Evolutionary conservation across 805 yeast genomes (phyloP).

Genomic region (Candida stauntonica): DNA sequence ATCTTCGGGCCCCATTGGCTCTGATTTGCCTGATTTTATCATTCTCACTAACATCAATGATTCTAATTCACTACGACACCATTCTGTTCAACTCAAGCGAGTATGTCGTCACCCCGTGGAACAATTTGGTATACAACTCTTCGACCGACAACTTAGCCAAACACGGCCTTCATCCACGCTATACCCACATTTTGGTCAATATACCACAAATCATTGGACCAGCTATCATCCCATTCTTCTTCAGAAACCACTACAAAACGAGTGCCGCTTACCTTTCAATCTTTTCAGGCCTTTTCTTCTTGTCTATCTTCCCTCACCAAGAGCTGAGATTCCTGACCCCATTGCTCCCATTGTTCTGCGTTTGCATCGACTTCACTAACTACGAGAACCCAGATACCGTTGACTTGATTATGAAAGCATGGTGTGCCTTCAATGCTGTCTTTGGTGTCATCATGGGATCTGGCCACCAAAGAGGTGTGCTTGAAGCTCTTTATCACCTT

Average conservation of each 20-base stretch:
- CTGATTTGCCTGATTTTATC: conserved; percentile 33
- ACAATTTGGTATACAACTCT: conserved; percentile 71
- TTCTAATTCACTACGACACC: conserved; percentile 55
- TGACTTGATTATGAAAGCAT: conserved; percentile 30
- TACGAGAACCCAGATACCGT: conserved; percentile 16
- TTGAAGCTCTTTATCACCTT: conserved; percentile 54
- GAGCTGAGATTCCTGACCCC: conserved; percentile 88
- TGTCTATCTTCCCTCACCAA: conserved; percentile 85
- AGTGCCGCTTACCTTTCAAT: conserved; percentile 59
- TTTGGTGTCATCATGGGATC: conserved; percentile 70
- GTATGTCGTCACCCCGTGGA: conserved; percentile 61
- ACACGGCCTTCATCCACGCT: conserved; percentile 83
- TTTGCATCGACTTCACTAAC: conserved; percentile 47
- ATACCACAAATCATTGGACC: conserved; percentile 86
- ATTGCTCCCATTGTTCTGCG: conserved; percentile 61
- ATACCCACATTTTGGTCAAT: conserved; percentile 70
- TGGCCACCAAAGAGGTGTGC: conserved; percentile 86
- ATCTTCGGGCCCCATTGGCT: conserved; percentile 32
- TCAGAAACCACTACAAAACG: conserved; percentile 27
- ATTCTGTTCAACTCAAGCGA: conserved; percentile 28
- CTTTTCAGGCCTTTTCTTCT: conserved; percentile 52
- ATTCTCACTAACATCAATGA: conserved; percentile 31
- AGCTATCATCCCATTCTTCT: conserved; percentile 41
- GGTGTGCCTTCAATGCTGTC: conserved; percentile 62
- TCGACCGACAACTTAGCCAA: conserved; percentile 50